Conservation (phyloP, 148 eudicot species). For the Heliamphora exappendiculata region DNA sequence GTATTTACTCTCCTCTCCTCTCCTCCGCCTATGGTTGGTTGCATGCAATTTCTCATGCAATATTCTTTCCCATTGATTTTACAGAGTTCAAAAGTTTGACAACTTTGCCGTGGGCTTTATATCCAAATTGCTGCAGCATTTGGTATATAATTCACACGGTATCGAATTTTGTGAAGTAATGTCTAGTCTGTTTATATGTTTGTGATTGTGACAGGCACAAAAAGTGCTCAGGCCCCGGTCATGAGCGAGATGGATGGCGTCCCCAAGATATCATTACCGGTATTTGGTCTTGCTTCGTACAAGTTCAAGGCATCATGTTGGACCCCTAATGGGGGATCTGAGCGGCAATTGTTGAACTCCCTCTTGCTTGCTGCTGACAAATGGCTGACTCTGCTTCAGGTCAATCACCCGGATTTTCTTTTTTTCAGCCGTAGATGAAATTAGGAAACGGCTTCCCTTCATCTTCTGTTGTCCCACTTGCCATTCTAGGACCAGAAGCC, state of each 20-base stretch:
- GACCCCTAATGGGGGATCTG: constrained; percentile 47
- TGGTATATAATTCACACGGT: neutral
- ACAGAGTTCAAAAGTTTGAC: neutral
- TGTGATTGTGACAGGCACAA: constrained; percentile 26
- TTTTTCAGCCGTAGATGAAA: constrained; percentile 69
- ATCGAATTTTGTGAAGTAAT: neutral
- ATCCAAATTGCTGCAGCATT: neutral
- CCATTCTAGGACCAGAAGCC: too few species aligned
- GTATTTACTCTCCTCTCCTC: too few species aligned
- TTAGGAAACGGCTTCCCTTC: neutral
- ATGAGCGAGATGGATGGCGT: constrained; percentile 50
- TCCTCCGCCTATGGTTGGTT: too few species aligned
- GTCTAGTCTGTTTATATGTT: neutral
- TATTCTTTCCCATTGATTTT: constrained; percentile 4
- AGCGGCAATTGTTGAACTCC: constrained; percentile 33
- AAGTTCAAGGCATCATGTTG: constrained; percentile 65
- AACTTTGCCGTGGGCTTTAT: neutral
- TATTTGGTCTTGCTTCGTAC: constrained; percentile 73
- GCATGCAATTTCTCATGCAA: neutral
- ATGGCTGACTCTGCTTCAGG: constrained; percentile 51
- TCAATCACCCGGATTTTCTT: constrained; percentile 74
- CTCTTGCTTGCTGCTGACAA: constrained; percentile 60
- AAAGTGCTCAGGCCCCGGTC: constrained; percentile 35
- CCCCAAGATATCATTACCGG: constrained; percentile 60
- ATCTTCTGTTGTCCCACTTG: neutral